Conservation (phyloP, 148 eudicot species). For the Tetragonia tetragonoides region DNA sequence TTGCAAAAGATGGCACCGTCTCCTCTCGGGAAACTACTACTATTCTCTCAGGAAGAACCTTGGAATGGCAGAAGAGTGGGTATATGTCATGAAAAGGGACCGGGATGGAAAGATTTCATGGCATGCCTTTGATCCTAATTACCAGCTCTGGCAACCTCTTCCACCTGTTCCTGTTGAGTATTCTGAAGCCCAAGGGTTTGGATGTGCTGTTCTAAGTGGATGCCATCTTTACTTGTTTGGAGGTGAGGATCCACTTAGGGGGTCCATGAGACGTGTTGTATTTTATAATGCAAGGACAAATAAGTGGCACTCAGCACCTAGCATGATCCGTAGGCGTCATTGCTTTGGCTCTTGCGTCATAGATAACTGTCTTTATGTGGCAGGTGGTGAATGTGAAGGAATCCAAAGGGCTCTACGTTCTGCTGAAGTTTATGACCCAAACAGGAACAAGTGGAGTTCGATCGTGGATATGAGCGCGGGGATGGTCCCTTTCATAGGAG, state of each 20-base stretch:
- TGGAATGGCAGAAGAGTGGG: conserved; percentile 91
- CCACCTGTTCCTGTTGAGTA: conserved; percentile 93
- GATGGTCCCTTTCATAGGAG: conserved; percentile 97
- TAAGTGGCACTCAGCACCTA: conserved; percentile 84
- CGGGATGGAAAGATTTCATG: conserved; percentile 85
- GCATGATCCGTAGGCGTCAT: conserved; percentile 79
- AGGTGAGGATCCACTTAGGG: conserved; percentile 71
- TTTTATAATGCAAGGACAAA: conserved; percentile 82
- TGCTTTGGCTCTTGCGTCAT: conserved; percentile 85
- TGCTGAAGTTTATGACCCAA: conserved; percentile 91
- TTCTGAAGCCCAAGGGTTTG: conserved; percentile 81
- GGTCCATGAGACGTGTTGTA: conserved; percentile 76
- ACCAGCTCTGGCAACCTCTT: conserved; percentile 90
- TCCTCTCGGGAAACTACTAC: conserved; percentile 74
- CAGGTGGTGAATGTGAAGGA: conserved; percentile 97
- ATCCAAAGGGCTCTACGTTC: conserved; percentile 81
- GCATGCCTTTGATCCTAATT: conserved; percentile 88
- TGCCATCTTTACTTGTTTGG: conserved; percentile 80
- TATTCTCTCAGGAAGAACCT: conserved; percentile 76
- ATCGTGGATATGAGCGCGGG: conserved; percentile 86
- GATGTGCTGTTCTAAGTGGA: conserved; percentile 89
- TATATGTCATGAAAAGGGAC: conserved; percentile 82
- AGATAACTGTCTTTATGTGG: conserved; percentile 79
- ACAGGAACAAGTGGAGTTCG: conserved; percentile 72
- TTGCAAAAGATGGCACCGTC: conserved; percentile 79